phyloP scores from a whole-genome alignment of 2,329 filamentous ascomycete genomes.

The Talaromyces albobiverticillius region DNA sequence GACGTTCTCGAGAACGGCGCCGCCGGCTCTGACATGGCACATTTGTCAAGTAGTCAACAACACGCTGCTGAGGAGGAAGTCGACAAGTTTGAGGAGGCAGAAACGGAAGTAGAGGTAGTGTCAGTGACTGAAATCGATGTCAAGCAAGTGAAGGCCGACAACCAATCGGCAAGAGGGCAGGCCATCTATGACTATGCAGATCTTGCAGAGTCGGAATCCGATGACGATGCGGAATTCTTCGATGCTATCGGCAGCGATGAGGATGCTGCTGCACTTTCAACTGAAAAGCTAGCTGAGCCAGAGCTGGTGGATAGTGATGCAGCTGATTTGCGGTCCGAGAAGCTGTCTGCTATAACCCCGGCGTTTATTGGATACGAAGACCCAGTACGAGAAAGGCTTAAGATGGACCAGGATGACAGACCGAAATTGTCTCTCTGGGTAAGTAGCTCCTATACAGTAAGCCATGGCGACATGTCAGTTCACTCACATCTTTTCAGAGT shows the following conservation, averaged over 20 bases:
- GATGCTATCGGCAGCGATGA: slow-evolving; percentile 93
- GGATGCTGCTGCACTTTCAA: slow-evolving; percentile 64
- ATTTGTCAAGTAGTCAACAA: slow-evolving; percentile 26
- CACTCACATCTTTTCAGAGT: slow-evolving; percentile 53
- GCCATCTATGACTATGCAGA: slow-evolving; percentile 68
- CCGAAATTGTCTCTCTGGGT: slow-evolving; percentile 97
- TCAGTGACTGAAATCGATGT: background rate
- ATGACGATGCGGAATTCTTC: slow-evolving; percentile 93
- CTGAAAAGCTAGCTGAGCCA: slow-evolving; percentile 45
- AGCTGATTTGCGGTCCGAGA: slow-evolving; percentile 46
- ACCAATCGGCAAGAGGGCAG: slow-evolving; percentile 50
- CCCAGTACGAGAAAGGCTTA: slow-evolving; percentile 72
- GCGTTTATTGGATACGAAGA: slow-evolving; percentile 92
- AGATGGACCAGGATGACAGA: slow-evolving; percentile 86
- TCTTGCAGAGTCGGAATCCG: slow-evolving; percentile 71
- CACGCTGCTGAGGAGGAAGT: background rate
- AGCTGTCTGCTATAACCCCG: slow-evolving; percentile 64
- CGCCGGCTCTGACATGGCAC: too few relatives aligned
- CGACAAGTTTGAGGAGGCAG: slow-evolving; percentile 11
- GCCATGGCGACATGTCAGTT: background rate
- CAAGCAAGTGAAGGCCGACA: background rate
- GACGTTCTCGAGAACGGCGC: slow-evolving; percentile 69
- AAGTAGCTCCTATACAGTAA: too few relatives aligned
- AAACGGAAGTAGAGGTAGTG: background rate
- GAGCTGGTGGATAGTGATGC: slow-evolving; percentile 42